Conservation (phyloP, 2,329 filamentous ascomycete species). For the Ambrosiella xylebori region DNA sequence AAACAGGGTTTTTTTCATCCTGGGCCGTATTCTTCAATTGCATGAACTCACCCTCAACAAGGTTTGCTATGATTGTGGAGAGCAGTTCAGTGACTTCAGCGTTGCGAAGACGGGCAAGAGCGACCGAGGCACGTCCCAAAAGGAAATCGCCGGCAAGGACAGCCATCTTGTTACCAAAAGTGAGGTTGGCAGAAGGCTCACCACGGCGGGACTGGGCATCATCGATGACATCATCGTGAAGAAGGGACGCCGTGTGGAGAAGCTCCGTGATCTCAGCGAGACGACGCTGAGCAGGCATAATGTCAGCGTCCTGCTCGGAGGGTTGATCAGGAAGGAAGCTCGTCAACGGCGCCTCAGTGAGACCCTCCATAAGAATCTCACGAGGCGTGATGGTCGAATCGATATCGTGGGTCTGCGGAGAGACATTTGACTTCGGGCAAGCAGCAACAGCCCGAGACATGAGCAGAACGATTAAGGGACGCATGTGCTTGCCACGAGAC, state of each 20-base stretch:
- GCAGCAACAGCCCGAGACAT: constrained; percentile 91
- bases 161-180: constrained; percentile 98
- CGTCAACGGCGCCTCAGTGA: constrained; percentile 37
- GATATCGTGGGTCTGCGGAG: constrained; percentile 27
- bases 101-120: constrained; percentile 74
- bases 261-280: constrained; percentile 94
- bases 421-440: constrained; percentile 36
- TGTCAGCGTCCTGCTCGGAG: constrained; percentile 36
- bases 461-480: constrained; percentile 82
- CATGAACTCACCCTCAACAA: constrained; percentile 99
- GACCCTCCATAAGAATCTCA: constrained; percentile 56
- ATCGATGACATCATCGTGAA: constrained; percentile 98
- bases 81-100: constrained; percentile 89
- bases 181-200: constrained; percentile 73
- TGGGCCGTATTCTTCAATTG: constrained; percentile 89
- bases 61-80: constrained; percentile 89
- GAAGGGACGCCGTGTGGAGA: constrained; percentile 87
- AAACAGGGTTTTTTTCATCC: constrained; percentile 69
- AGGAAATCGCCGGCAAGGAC: constrained; percentile 95
- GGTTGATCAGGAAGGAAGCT: constrained; percentile 25
- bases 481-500: constrained; percentile 89
- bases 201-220: constrained; percentile 73
- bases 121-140: constrained; percentile 80
- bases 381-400: constrained; percentile 38
- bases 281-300: constrained; percentile 81